Evolutionary conservation across 129 eudicot species (phyloP), one percentile per base, ranked within the genome.

Genomic region (Deinandra increscens): DNA sequence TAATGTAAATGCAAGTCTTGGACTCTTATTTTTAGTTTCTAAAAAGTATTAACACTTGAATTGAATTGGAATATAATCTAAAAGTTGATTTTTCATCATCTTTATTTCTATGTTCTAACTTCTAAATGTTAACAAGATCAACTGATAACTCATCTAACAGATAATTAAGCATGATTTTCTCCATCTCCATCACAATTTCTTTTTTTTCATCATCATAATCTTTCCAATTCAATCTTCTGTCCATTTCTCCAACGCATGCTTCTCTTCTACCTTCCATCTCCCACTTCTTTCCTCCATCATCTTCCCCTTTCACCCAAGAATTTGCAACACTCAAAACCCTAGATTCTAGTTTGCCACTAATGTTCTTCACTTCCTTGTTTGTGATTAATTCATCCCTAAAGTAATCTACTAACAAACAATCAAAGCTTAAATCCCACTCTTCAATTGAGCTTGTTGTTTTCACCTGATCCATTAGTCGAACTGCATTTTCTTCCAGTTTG

Each of bases 91-190:
- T 56, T 7, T 22, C 41, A 14, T 54, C 73, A 26, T 68, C 68
- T 42, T 64, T 44, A 49, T 33, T 34, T 33, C 2, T 9, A 8
- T 11, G 56, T 50, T 62, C 70, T 69, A 77, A 61, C 46, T 50
- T 62, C 70, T 69, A 77, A 61, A 62, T 18, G 48, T 38, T 17
- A 63, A 69, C 60, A 63, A 83, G 73, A 71, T 85, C 88, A 23
- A 42, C 44, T 67, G 79, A 55, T 64, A 87, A 55, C 66, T 88
- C 93, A 12, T 85, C 85, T 20, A 91, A 43, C 79, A 91, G 75
- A 68, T 79, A 66, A 79, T 75, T 70, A 39, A 88, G 79, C 69
- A 91, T 20, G 0, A 19, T 7, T 3, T 41, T 59, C 65, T 84
- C 87, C 19, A 91, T 36, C 18, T 88, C 88, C 39, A 74, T 41